Conservation (phyloP, 805 yeast genomes). For the Myxozyma vanderwaltii region DNA sequence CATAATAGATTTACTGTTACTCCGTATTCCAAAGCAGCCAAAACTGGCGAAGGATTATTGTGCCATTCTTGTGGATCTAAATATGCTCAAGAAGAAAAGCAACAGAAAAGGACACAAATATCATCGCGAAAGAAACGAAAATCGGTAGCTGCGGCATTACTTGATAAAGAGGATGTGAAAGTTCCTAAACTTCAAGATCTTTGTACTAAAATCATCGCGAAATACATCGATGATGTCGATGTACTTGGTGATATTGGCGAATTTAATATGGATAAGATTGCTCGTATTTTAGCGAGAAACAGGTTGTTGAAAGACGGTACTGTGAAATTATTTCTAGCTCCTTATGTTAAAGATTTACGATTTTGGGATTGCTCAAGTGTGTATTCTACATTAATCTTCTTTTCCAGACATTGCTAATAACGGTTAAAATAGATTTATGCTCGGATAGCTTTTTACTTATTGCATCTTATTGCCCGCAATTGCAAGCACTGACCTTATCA, state of each 20-base stretch:
- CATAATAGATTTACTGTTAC: constrained; percentile 58
- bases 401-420: not conserved
- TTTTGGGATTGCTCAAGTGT: constrained; percentile 91
- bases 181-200: constrained; percentile 78
- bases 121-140: constrained; percentile 73
- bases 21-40: constrained; percentile 60
- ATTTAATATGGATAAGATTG: constrained; percentile 67
- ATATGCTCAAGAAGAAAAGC: constrained; percentile 49
- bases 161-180: constrained; percentile 66
- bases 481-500: constrained; percentile 64
- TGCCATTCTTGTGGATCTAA: constrained; percentile 67
- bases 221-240: constrained; percentile 72
- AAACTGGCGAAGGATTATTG: constrained; percentile 46
- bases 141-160: constrained; percentile 78
- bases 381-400: not conserved
- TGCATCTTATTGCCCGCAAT: constrained; percentile 75
- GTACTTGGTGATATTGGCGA: constrained; percentile 85
- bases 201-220: constrained; percentile 69
- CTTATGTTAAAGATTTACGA: constrained; percentile 58
- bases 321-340: constrained; percentile 68
- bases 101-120: constrained; percentile 54
- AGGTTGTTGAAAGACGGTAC: constrained; percentile 76
- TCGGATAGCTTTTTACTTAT: constrained; percentile 66
- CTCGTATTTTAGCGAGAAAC: constrained; percentile 77
- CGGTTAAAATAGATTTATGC: constrained; percentile 45